Conservation (phyloP, 1,284 basidiomycete species). For the Ceratobasidium sp. region DNA sequence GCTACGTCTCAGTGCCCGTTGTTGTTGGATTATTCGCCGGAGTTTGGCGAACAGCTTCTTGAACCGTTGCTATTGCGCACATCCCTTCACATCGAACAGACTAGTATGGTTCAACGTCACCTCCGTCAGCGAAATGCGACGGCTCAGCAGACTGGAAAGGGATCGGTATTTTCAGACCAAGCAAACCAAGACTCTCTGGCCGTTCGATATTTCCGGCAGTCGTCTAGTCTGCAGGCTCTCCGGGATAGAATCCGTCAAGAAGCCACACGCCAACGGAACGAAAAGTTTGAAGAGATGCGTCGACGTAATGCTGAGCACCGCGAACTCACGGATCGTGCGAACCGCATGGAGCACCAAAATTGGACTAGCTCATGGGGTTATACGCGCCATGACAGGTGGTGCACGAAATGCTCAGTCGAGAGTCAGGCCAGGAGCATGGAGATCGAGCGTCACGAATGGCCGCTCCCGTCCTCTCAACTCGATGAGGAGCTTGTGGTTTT, state of each 20-base stretch:
- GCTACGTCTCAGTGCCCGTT: slow-evolving; percentile 40
- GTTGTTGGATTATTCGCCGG: slow-evolving; percentile 42
- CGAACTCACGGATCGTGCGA: slow-evolving; percentile 35
- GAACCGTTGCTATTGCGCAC: slow-evolving; percentile 25
- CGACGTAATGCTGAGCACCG: slow-evolving; percentile 39
- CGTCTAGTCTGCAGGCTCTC: slow-evolving; percentile 47
- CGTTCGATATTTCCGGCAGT: slow-evolving; percentile 52
- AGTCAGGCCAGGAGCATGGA: slow-evolving; percentile 47
- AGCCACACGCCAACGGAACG: slow-evolving; percentile 45
- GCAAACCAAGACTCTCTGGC: slow-evolving; percentile 49
- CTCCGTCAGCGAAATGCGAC: slow-evolving; percentile 50
- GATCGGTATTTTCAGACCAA: slow-evolving; percentile 49
- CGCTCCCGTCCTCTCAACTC: slow-evolving; percentile 54
- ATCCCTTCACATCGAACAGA: slow-evolving; percentile 49
- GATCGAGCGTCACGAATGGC: slow-evolving; percentile 63
- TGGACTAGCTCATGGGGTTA: slow-evolving; percentile 1
- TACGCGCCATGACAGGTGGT: slow-evolving; percentile 40
- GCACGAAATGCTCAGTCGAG: slow-evolving; percentile 55
- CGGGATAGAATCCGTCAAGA: slow-evolving; percentile 50
- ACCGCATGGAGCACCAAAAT: neutral
- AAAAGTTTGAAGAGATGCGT: slow-evolving; percentile 50
- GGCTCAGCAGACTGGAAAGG: slow-evolving; percentile 33
- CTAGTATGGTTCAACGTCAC: slow-evolving; percentile 52
- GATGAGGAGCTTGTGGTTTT: slow-evolving; percentile 57
- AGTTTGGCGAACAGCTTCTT: slow-evolving; percentile 31